phyloP scores from a whole-genome alignment of 495 filamentous ascomycete species.

The Penicillium atrosanguineum region DNA sequence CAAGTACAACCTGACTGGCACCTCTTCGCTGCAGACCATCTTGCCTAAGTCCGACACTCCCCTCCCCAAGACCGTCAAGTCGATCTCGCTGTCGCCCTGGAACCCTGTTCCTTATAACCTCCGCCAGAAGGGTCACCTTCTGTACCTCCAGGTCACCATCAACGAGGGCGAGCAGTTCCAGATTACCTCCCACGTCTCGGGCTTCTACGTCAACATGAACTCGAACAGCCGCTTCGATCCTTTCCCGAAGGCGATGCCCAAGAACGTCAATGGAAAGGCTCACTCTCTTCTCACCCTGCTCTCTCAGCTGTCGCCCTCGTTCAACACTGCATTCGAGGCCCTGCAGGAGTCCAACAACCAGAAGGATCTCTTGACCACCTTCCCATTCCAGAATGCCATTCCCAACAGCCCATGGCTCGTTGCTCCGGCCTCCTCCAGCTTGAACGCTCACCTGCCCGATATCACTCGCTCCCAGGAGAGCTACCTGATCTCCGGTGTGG shows the following conservation, averaged over 20 bases:
- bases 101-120: constrained; percentile 92
- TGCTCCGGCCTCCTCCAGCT: constrained; percentile 57
- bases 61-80: constrained; percentile 84
- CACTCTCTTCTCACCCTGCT: constrained; percentile 88
- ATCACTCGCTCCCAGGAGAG: constrained; percentile 88
- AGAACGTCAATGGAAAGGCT: constrained; percentile 55
- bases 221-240: constrained; percentile 92
- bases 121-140: constrained; percentile 85
- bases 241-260: constrained; percentile 65
- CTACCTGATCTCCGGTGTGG: constrained; percentile 82
- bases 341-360: constrained; percentile 78
- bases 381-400: constrained; percentile 89
- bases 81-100: constrained; percentile 86
- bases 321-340: constrained; percentile 66
- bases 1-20: constrained; percentile 72
- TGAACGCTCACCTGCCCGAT: constrained; percentile 73
- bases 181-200: constrained; percentile 87
- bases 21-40: constrained; percentile 65
- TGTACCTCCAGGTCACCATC: constrained; percentile 85
- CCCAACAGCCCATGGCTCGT: constrained; percentile 94
- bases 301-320: constrained; percentile 74
- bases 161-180: constrained; percentile 91
- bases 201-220: constrained; percentile 95
- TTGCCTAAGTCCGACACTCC: constrained; percentile 62
- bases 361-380: constrained; percentile 86